Evolutionary conservation across 495 filamentous ascomycete species (phyloP), one percentile per base, ranked within the genome.

Genomic region (Penicillium pulvis): DNA sequence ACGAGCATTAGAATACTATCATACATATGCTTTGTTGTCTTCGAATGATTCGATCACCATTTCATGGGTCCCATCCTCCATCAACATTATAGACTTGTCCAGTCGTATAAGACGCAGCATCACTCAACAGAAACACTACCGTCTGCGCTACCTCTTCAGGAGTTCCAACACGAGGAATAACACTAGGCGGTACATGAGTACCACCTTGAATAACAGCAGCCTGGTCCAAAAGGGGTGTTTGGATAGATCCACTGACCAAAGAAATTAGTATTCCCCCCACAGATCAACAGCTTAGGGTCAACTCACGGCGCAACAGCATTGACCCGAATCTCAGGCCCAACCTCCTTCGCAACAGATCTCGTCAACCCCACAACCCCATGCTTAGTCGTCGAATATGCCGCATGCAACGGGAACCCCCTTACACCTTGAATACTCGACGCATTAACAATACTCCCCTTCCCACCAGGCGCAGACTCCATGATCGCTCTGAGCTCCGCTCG

Each of bases 291-390:
- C 20, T 23, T 2, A 23, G 20, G 20, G 2, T 60, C 4, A 8
- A 76, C 79, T 72, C 55, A 81, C 61, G 81, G 82, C 2, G 80
- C 81, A 52, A 85, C 76, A 3, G 78, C 74, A 69, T 89, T 89
- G 26, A 88, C 78, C 53, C 86, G 70, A 57, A 88, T 79, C 19
- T 70, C 73, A 46, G 73, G 78, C 10, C 83, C 83, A 48, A 77
- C 79, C 66, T 88, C 85, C 54, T 78, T 81, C 3, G 86, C 85
- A 17, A 83, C 83, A 10, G 74, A 72, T 59, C 70, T 79, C 11
- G 83, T 86, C 61, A 89, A 65, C 16, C 84, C 86, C 43, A 86
- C 69, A 41, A 89, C 78, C 12, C 78, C 85, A 65, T 83, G 78
- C 70, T 87, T 87, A 26, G 76, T 82, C 10, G 82, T 76, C 50